Evolutionary conservation across 2,329 filamentous ascomycete species (phyloP), one percentile per base, ranked within the genome.

Genomic region (Xylariales sp.): DNA sequence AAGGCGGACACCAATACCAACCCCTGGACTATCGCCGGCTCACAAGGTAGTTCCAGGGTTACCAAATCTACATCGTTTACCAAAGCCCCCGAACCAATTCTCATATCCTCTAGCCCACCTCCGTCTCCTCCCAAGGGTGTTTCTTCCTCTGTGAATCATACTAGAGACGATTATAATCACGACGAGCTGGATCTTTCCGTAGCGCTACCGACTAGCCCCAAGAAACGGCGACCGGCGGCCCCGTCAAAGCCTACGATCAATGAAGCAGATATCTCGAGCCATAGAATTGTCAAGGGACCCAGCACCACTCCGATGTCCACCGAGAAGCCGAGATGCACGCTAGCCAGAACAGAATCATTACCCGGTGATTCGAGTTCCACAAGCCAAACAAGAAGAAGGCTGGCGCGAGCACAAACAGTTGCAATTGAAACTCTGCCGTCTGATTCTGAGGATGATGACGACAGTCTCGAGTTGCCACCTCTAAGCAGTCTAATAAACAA

Each of bases 101-200:
- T 81, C 70, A 80, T 85, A 75, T 76, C 80, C 71, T 84, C 83
- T 75, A 84, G 83, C 69, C 83, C 83, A 59, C 71, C 75, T 75
- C 64, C 76, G 69, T 79, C 80, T 70, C 75, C 78, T 77, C 8
- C 43, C 58, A 62, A 76, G 69, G 55, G 67, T 67, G 69, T 73
- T 68, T 67, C 71, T 67, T 68, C 77, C 50, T 65, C 75, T 68
- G 3, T 73, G 50, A 74, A 48, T 49, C 8, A 34, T 53, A 36
- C 16, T 10, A 36, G 18, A 5, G 50, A 50, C 18, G 50, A 3
- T 9, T 10, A 55, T 46, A 54, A 58, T 18, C 39, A 58, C 3
- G 32, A 30, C 18, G 16, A 48, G 30, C 23, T 46, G 41, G 57
- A 46, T 5, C 43, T 56, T 3, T 56, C 56, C 46, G 63, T 67